Evolutionary conservation across 2,329 filamentous ascomycete species (phyloP), one percentile per base, ranked within the genome.

Genomic region (Alternaria gansuensis): DNA sequence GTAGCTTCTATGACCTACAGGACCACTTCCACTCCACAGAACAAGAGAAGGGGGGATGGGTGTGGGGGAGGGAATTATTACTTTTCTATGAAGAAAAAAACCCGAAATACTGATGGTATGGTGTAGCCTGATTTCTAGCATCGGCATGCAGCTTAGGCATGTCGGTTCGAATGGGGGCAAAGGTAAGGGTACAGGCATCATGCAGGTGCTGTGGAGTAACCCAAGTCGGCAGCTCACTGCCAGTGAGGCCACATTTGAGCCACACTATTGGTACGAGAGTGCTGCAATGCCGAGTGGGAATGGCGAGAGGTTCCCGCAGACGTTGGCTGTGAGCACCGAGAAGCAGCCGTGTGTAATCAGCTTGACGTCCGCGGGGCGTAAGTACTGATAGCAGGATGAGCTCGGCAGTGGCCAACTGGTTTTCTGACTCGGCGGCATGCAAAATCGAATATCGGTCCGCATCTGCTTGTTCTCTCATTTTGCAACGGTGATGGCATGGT

Each of bases 51-150:
- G 21, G 26, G n/a, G n/a, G n/a, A n/a, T n/a, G n/a, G n/a, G n/a
- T n/a, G n/a, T n/a, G 24, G 21, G 26, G 13, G 31, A 24, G 0
- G 2, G 21, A 48, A 17, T 6, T 24, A 48, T 10, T 21, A 43
- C 3, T 34, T 2, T 21, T 8, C 5, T 1, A 36, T 34, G 29
- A 36, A 4, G 21, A 48, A 36, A 48, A 17, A 26, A 31, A 21
- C 26, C 2, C n/a, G 36, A 36, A 48, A 17, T n/a, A 31, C 21
- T 26, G 31, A 48, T 48, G 3, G 28, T 7, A 6, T 34, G 3
- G 21, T 24, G 33, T 57, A 29, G 37, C 48, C 5, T 57, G 49
- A 46, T 57, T 55, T 40, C 14, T 13, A 33, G 54, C 49, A 57
- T 57, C 26, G 24, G 54, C 54, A 39, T 48, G 17, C 28, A 33